phyloP scores from a whole-genome alignment of 371 early-diverging fungal species.

The Mucor plumbeus region DNA sequence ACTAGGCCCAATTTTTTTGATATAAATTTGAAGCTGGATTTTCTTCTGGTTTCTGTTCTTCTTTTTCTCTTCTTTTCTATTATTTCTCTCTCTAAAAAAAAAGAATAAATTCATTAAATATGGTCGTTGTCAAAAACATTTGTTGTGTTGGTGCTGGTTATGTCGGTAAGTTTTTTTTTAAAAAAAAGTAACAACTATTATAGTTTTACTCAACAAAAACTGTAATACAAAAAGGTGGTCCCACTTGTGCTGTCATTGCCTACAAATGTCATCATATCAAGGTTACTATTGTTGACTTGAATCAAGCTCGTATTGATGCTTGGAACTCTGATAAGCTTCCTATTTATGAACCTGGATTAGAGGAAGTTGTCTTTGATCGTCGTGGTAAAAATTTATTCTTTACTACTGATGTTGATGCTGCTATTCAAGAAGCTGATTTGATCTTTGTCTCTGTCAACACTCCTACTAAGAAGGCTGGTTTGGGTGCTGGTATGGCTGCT shows the following conservation, averaged over 20 bases:
- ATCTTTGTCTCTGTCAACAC: slow-evolving; percentile 95
- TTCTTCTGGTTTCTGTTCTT: background rate
- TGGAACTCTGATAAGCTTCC: slow-evolving; percentile 91
- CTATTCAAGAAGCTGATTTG: slow-evolving; percentile 82
- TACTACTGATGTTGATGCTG: slow-evolving; percentile 76
- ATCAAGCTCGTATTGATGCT: slow-evolving; percentile 46
- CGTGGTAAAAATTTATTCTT: slow-evolving; percentile 89
- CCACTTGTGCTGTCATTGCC: slow-evolving; percentile 95
- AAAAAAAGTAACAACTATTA: background rate
- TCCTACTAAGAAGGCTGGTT: slow-evolving; percentile 81
- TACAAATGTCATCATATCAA: slow-evolving; percentile 85
- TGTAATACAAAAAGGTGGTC: slow-evolving; percentile 67
- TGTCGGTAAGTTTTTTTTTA: slow-evolving; percentile 79
- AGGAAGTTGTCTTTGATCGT: slow-evolving; percentile 77
- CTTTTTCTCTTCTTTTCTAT: background rate
- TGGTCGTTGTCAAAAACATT: slow-evolving; percentile 62
- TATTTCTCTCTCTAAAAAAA: background rate
- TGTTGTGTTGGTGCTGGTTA: slow-evolving; percentile 97
- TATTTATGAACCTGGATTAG: slow-evolving; percentile 92
- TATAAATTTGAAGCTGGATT: background rate
- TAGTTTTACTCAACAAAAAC: background rate
- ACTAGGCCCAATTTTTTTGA: background rate
- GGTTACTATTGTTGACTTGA: slow-evolving; percentile 76
- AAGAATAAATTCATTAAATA: slow-evolving; percentile 8
- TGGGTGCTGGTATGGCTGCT: slow-evolving; percentile 86